Evolutionary conservation across 2,329 filamentous ascomycete genomes (phyloP).

Genomic region (Colletotrichum sp.): DNA sequence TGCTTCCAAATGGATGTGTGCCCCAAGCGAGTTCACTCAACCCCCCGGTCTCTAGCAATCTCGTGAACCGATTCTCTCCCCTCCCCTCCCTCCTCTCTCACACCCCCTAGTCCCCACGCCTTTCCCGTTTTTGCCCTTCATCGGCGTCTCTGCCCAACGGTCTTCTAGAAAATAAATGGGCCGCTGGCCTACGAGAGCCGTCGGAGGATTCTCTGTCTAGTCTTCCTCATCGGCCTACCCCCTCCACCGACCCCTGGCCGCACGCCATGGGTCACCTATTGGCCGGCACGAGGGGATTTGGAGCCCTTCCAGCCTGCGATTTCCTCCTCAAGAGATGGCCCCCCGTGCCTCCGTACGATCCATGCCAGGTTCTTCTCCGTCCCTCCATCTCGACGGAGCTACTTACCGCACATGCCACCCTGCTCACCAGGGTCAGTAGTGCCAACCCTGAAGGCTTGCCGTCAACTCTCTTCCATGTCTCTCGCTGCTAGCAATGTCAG

Average conservation of each 20-base stretch:
- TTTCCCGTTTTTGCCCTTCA: constrained; percentile 42
- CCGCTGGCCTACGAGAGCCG: constrained; percentile 37
- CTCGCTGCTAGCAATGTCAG: constrained; percentile 12
- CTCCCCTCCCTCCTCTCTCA: constrained; percentile 22
- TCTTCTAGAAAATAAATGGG: constrained; percentile 52
- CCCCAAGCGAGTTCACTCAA: constrained; percentile 37
- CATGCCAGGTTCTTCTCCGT: constrained; percentile 29
- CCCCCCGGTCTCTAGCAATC: constrained; percentile 45
- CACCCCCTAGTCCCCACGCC: constrained; percentile 33
- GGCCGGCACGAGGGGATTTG: constrained; percentile 19
- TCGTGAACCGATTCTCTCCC: constrained; percentile 50
- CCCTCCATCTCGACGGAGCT: constrained; percentile 37
- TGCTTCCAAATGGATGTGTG: constrained; percentile 12
- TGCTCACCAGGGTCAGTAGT: constrained; percentile 14
- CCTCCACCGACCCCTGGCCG: constrained; percentile 28
- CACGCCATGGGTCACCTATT: constrained; percentile 27
- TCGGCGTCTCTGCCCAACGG: constrained; percentile 51
- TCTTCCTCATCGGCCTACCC: constrained; percentile 39
- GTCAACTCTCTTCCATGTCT: constrained; percentile 18
- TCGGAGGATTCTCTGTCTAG: constrained; percentile 54
- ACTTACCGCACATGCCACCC: constrained; percentile 19
- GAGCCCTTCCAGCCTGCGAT: constrained; percentile 21
- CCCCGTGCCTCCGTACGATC: constrained; percentile 31
- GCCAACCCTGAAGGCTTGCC: constrained; percentile 22
- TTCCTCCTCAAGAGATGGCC: constrained; percentile 19